Base-by-base conservation (phyloP, 495 filamentous ascomycete genomes). In the Daldinia caldariorum region DNA sequence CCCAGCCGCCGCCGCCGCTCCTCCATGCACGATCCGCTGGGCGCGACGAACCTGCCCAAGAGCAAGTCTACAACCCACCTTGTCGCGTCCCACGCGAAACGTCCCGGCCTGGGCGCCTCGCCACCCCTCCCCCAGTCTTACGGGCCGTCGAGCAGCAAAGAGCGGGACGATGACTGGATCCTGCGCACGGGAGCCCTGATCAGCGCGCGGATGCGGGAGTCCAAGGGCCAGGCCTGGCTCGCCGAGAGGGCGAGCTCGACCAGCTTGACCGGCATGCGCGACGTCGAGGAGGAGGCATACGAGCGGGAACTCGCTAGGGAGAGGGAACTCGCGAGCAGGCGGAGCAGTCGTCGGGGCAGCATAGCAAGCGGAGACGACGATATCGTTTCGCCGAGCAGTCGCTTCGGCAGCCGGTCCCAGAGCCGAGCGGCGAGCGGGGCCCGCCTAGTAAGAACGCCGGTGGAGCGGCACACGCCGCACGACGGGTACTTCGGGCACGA, bases 161-260 rank as follows among this genome's bases (percentile, higher is more conserved):
- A 74, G 63, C 73, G 80, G 66, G 86, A 91, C 60, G 83, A 84
- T 20, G 90, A 92, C 80, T 94, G 91, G 91, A 83, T 95, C 64
- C 83, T 91, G 16, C 89, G 90, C 54, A 87, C 90, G 2, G 92
- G 91, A 1, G 89, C 90, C 9, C 78, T 89, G 22, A 87, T 94
- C 12, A 87, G 89, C n/a, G 85, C 86, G 4, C 88, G 89, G 50
- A 83, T 90, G 2, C 83, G 91, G 63, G 91, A 94, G 68, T 87
- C 87, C 71, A 94, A 93, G 75, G 92, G 92, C 12, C 91, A 93
- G 76, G 83, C 86, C 45, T 95, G 92, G 92, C 85, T 95, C 3
- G 83, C 85, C 5, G 89, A 90, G 63, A 86, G 90, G 59, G 87
- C 86, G 34, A 91, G 87, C 63, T 91, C 89, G 5, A 93, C 92